Percentiles rank a stretch among this genome's conserved stretches.
These are phyloP conservation scores for Albugo candida DNA, from an alignment of 352 stramenopile genomes.

Conservation along the genomic window DNA sequence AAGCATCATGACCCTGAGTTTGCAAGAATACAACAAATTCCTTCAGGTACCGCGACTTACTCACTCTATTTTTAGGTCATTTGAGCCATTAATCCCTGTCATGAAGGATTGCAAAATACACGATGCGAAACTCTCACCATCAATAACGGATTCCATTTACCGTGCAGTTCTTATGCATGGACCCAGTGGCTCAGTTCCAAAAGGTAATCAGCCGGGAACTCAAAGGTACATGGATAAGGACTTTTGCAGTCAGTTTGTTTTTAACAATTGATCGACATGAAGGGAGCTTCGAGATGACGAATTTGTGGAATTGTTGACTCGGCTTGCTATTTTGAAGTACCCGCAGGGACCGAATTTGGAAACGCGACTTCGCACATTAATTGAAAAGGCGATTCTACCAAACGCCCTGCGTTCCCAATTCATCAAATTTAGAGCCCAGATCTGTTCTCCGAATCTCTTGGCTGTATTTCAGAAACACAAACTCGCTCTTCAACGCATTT, in stretches of 20 bases:
- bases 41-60: conserved; percentile 15
- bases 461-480: conserved; percentile 64
- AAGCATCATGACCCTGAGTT: conserved; percentile 48
- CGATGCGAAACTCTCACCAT: conserved; percentile 20
- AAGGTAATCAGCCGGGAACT: too few relatives aligned
- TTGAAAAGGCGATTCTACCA: conserved; percentile 45
- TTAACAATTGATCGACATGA: not conserved
- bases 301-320: conserved; percentile 45
- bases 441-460: conserved; percentile 41
- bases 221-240: too few relatives aligned
- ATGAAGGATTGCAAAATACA: conserved; percentile 23
- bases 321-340: conserved; percentile 32
- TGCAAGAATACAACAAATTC: conserved; percentile 57
- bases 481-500: conserved; percentile 36
- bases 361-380: conserved; percentile 38
- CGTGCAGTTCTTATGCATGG: not conserved
- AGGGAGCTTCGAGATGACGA: conserved; percentile 34
- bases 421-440: conserved; percentile 51
- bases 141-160: conserved; percentile 29
- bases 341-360: conserved; percentile 16
- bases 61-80: not conserved
- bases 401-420: conserved; percentile 47
- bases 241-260: too few relatives aligned
- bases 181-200: not conserved
- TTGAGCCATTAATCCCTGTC: not conserved